These are phyloP conservation scores for Kickxella alabastrina DNA, from an alignment of 192 early-diverging fungal genomes.

Conservation along the genomic window DNA sequence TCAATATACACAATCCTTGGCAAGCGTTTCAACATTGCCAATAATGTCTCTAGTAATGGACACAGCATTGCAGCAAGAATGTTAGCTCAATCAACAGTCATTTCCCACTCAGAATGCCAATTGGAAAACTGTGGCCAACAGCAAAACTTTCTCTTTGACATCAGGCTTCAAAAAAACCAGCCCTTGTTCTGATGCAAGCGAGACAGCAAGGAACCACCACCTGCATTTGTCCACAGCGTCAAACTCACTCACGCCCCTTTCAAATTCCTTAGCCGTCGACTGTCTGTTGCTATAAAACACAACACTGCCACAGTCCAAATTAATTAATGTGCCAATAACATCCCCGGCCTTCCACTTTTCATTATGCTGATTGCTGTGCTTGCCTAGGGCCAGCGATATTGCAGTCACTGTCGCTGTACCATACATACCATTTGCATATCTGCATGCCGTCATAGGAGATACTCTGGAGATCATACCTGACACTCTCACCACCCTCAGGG, in stretches of 20 bases:
- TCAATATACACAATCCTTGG: neutral
- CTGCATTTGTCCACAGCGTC: constrained; percentile 28
- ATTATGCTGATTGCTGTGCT: constrained; percentile 18
- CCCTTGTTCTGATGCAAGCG: constrained; percentile 40
- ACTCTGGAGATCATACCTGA: constrained; percentile 44
- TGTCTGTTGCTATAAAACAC: constrained; percentile 34
- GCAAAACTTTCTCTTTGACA: neutral
- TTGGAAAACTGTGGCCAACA: neutral
- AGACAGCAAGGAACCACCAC: constrained; percentile 46
- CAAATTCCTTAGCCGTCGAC: constrained; percentile 41
- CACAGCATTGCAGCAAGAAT: no score
- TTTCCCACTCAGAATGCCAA: no score
- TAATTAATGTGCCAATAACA: constrained; percentile 29
- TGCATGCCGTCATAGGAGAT: constrained; percentile 41
- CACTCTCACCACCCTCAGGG: constrained; percentile 45
- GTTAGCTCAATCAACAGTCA: no score
- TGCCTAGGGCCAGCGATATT: no score
- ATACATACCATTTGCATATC: constrained; percentile 37
- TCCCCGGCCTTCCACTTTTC: constrained; percentile 42
- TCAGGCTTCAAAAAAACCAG: constrained; percentile 38
- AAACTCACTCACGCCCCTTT: constrained; percentile 19
- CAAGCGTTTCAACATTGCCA: no score
- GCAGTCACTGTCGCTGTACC: constrained; percentile 28
- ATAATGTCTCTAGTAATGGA: no score
- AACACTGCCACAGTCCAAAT: constrained; percentile 35